phyloP scores from a whole-genome alignment of 2,329 filamentous ascomycete species.

The Alternaria panax region DNA sequence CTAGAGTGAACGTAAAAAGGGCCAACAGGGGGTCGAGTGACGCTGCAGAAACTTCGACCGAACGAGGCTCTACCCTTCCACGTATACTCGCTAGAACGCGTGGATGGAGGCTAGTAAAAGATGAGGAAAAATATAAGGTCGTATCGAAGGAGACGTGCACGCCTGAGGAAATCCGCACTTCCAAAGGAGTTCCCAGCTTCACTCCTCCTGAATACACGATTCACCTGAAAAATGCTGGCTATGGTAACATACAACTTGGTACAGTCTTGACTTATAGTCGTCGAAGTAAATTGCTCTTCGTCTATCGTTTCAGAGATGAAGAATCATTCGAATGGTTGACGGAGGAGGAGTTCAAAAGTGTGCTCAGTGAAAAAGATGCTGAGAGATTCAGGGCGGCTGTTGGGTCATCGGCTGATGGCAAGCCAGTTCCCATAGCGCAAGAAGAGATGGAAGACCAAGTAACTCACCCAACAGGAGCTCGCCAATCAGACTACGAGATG shows the following conservation, averaged over 20 bases:
- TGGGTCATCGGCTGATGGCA: conserved; percentile 1
- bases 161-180: background rate
- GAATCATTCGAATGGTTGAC: conserved; percentile 3
- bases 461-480: background rate
- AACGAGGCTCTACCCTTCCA: conserved; percentile 1
- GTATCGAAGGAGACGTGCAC: conserved; percentile 2
- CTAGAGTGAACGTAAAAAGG: conserved; percentile 1
- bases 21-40: background rate
- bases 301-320: conserved; percentile 3
- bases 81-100: background rate
- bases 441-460: conserved; percentile 3
- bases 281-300: conserved; percentile 3
- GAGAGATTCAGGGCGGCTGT: conserved; percentile 1
- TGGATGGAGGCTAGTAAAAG: conserved; percentile 4
- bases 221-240: conserved; percentile 3
- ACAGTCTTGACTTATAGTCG: conserved; percentile 1
- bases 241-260: background rate
- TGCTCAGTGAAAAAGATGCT: conserved; percentile 3
- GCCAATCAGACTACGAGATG: background rate
- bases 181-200: background rate
- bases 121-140: background rate
- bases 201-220: conserved; percentile 3
- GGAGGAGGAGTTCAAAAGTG: conserved; percentile 2
- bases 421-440: conserved; percentile 1
- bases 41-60: conserved; percentile 2